These are phyloP conservation scores for Globisporangium alternatum DNA, from an alignment of 352 stramenopile genomes.

Conservation along the genomic window DNA sequence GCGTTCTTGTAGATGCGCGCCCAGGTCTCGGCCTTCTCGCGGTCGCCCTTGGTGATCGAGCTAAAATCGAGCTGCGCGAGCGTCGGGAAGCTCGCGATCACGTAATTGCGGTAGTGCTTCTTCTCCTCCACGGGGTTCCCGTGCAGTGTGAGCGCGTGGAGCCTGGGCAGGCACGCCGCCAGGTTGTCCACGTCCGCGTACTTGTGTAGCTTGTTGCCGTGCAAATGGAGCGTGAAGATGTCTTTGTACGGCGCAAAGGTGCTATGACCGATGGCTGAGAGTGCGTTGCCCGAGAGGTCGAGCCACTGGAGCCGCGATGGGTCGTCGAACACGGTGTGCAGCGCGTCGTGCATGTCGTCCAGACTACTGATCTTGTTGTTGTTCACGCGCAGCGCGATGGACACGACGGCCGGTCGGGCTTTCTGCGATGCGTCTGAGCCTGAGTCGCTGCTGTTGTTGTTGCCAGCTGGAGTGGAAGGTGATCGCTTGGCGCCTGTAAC, in stretches of 20 bases:
- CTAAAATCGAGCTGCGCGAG: slow-evolving; percentile 79
- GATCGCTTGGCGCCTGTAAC: not conserved
- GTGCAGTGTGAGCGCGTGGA: slow-evolving; percentile 73
- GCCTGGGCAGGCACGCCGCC: slow-evolving; percentile 35
- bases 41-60: slow-evolving; percentile 60
- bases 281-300: slow-evolving; percentile 55
- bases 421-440: slow-evolving; percentile 3
- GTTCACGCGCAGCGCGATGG: slow-evolving; percentile 54
- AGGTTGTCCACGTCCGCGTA: slow-evolving; percentile 66
- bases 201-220: slow-evolving; percentile 62
- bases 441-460: slow-evolving; percentile 3
- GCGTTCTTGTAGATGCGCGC: slow-evolving; percentile 62
- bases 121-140: slow-evolving; percentile 85
- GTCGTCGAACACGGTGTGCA: slow-evolving; percentile 47
- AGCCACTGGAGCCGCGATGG: slow-evolving; percentile 55
- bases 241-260: slow-evolving; percentile 46
- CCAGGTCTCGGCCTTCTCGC: slow-evolving; percentile 68
- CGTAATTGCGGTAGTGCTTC: slow-evolving; percentile 86
- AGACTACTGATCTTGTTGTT: slow-evolving; percentile 61
- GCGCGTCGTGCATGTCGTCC: slow-evolving; percentile 50
- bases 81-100: slow-evolving; percentile 61
- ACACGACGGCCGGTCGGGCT: not conserved
- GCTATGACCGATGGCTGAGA: slow-evolving; percentile 30
- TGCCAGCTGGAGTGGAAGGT: not conserved
- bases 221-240: slow-evolving; percentile 69